Evolutionary conservation across 257 asterid genomes (phyloP), one percentile per base, ranked within the genome.

Genomic region (Voacanga thouarsii): DNA sequence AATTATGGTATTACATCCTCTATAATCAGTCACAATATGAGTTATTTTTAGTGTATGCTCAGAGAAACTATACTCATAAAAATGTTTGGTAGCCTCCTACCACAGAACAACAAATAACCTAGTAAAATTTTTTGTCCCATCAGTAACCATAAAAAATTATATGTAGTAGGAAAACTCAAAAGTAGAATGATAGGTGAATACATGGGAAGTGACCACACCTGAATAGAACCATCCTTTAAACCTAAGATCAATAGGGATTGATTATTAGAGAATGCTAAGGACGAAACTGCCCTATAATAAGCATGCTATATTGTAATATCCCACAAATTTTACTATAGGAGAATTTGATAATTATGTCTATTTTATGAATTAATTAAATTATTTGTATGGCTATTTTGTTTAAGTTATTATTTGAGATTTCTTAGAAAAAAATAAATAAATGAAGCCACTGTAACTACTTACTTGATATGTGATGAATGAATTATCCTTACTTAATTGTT

Each of bases 151-250:
- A 28, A 67, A 43, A 37, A 72, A 79, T 45, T 63, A 80, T 43
- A 19, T 21, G 9, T 49, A 80, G 19, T 12, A 37, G 28, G 19
- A 53, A 3, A 76, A 79, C 10, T 11, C 53, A 53, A 24, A 60
- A 30, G 68, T 10, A 77, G 10, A 59, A 24, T 47, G 65, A 44
- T 12, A 68, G 53, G 43, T 43, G 64, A 30, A 23, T 91, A 93
- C 99, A 87, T 83, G 85, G 92, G 87, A 78, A 92, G 92, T 7
- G 99, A 92, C 99, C 98, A 96, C 81, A 96, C 97, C n/a, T 96
- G 92, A 87, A 96, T 88, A 75, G 86, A 84, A 78, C 98, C 99
- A 86, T 96, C 99, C 78, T 92, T 97, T 0, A 97, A 81, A 81
- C 98, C 97, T 12, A 96, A 96, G 57, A 93, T 85, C 87, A 96